Percentiles rank a stretch among this genome's conserved stretches.
phyloP scores from a whole-genome alignment of 2,329 filamentous ascomycete genomes.

The Alternaria tenuissima region DNA sequence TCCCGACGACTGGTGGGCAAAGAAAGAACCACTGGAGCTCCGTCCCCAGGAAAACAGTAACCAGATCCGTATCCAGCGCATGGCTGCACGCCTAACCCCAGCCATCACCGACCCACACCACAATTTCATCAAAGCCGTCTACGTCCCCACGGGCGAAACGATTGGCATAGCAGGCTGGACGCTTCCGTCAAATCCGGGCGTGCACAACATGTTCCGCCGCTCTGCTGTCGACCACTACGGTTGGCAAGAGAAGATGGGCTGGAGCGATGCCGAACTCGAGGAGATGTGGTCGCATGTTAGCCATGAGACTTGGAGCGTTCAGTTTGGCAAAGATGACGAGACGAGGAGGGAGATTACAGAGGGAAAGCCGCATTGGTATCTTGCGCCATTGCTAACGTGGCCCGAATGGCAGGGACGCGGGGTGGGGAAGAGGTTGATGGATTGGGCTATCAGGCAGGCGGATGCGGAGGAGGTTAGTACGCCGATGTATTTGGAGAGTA shows the following conservation, averaged over 20 bases:
- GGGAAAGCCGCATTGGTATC: conserved; percentile 43
- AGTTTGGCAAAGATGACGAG: conserved; percentile 28
- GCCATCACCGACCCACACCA: conserved; percentile 25
- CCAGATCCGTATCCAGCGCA: conserved; percentile 22
- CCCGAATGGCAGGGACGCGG: conserved; percentile 43
- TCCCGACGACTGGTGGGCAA: conserved; percentile 28
- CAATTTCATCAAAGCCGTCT: conserved; percentile 40
- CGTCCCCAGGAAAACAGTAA: conserved; percentile 17
- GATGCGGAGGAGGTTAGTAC: conserved; percentile 28
- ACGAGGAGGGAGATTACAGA: conserved; percentile 24
- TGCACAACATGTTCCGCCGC: conserved; percentile 33
- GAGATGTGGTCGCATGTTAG: conserved; percentile 35
- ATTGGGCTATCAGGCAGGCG: conserved; percentile 44
- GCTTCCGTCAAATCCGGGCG: conserved; percentile 19
- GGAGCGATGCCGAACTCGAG: conserved; percentile 34
- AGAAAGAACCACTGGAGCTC: conserved; percentile 30
- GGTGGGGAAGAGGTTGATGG: conserved; percentile 36
- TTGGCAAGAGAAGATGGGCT: conserved; percentile 31
- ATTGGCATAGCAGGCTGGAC: conserved; percentile 43
- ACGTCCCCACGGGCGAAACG: conserved; percentile 25
- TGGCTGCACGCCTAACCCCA: conserved; percentile 34
- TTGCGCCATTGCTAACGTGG: conserved; percentile 39
- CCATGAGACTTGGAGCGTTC: conserved; percentile 30
- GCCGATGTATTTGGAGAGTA: conserved; percentile 42
- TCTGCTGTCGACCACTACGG: conserved; percentile 30